Conservation (phyloP, 495 filamentous ascomycete species). For the Aspergillus indologenus region DNA sequence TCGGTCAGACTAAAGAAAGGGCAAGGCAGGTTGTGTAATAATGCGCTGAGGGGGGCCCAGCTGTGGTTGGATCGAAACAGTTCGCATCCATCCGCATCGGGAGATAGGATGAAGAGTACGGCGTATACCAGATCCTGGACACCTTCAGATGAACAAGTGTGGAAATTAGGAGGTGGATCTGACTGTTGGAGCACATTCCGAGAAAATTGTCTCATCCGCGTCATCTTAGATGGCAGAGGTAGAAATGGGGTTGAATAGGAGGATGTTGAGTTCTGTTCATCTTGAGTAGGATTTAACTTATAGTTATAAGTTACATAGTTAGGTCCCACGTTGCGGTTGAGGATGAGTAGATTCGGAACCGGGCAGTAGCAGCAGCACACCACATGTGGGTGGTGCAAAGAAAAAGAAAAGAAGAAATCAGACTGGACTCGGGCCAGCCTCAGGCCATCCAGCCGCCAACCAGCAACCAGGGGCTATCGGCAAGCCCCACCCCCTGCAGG, state of each 20-base stretch:
- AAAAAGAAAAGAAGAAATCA: too few species aligned
- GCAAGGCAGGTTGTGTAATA: conserved; percentile 7
- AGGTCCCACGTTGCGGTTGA: neutral
- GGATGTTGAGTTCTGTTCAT: too few species aligned
- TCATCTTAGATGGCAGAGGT: neutral
- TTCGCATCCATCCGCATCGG: conserved; percentile 10
- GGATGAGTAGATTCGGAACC: neutral
- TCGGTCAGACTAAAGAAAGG: conserved; percentile 9
- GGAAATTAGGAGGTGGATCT: conserved; percentile 25
- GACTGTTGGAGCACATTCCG: neutral
- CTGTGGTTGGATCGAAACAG: conserved; percentile 8
- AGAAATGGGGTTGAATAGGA: too few species aligned
- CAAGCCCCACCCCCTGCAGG: neutral
- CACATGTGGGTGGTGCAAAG: too few species aligned
- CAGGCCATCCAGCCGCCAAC: neutral
- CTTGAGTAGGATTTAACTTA: too few species aligned
- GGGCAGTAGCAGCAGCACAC: neutral
- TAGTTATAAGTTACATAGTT: too few species aligned
- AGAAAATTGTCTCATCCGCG: neutral
- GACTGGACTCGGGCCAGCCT: neutral
- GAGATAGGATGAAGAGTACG: conserved; percentile 28
- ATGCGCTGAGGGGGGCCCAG: neutral
- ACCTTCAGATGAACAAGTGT: conserved; percentile 16
- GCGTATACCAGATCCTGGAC: conserved; percentile 29
- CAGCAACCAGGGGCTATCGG: neutral